A percentile compares a stretch with the other conserved stretches of the same genome.
Evolutionary conservation across 2,329 filamentous ascomycete genomes (phyloP).

Genomic region (Fusarium kyushuense): DNA sequence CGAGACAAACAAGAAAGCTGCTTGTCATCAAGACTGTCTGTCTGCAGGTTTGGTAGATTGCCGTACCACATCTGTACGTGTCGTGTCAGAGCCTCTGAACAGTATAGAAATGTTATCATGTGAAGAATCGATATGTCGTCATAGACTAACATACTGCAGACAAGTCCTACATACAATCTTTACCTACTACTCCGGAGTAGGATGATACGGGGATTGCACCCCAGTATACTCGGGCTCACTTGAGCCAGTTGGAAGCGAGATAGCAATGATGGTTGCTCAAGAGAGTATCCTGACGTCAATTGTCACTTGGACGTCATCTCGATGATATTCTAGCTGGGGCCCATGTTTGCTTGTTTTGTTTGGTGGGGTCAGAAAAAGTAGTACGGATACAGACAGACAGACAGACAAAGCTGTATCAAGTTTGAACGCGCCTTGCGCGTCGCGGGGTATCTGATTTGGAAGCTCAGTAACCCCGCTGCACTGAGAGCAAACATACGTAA

Average conservation of each 20-base stretch:
- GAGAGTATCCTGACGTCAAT: constrained; percentile 35
- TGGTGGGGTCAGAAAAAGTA: constrained; percentile 15
- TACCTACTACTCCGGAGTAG: background rate
- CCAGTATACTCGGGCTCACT: constrained; percentile 6
- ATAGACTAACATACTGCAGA: constrained; percentile 31
- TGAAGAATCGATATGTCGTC: constrained; percentile 39
- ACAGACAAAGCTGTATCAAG: background rate
- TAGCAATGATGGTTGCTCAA: constrained; percentile 31
- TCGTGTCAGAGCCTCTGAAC: constrained; percentile 3
- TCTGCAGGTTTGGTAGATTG: constrained; percentile 11
- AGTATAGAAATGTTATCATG: constrained; percentile 28
- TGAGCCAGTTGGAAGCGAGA: constrained; percentile 17
- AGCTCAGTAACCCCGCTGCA: constrained; percentile 2
- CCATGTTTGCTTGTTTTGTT: constrained; percentile 16
- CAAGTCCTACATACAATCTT: constrained; percentile 21
- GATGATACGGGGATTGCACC: background rate
- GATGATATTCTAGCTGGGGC: constrained; percentile 11
- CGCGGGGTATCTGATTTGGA: constrained; percentile 21
- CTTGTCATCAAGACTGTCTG: constrained; percentile 28
- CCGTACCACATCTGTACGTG: background rate
- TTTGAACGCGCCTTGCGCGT: constrained; percentile 34
- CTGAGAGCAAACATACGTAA: background rate
- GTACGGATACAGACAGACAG: background rate
- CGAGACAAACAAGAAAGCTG: background rate
- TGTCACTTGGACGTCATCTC: constrained; percentile 37